Base-by-base conservation (phyloP, 2,329 filamentous ascomycete species). In the Ceratocystis ficicola region DNA sequence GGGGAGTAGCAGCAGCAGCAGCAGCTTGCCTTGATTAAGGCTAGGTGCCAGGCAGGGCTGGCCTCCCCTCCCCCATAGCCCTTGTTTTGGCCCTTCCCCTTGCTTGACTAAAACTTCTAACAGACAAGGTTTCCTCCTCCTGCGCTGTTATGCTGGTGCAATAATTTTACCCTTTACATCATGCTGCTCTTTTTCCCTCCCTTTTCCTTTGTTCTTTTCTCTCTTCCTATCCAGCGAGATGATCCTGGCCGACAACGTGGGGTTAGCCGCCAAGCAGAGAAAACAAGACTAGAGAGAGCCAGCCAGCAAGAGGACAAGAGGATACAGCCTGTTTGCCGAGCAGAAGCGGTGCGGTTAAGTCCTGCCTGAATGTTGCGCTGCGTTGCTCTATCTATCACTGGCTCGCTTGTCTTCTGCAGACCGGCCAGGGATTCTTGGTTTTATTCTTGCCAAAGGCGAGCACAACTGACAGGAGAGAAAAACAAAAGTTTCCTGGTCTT, bases 201-300 rank as follows among this genome's bases (percentile, higher is more conserved):
- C 8, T 41, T 41, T 41, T 12, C 10, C 36, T 41, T 12, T 12
- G 36, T 41, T 41, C 36, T 41, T 41, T 41, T 41, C 36, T 41
- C 36, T 41, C 36, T 12, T 41, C 8, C 36, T 41, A 12, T 41
- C 1, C 36, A 12, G 36, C 10, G 36, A 41, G 36, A 28, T 30
- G 22, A 57, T 57, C 52, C 52, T 15, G 22, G 52, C 52, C 17
- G 52, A 10, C 52, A 57, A 57, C 52, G 52, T 57, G 52, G 52
- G 52, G 52, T 57, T 57, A 57, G 52, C 52, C 52, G 52, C 52
- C 52, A 57, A 10, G 17, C 7, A 57, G 52, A 57, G 52, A 32
- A 57, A 57, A 57, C 3, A 57, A 32, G 25, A 12, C 2, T 4
- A 30, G 10, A 28, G 50, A 32, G 4, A 15, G 46, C 1, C 46